A percentile compares a stretch with the other conserved stretches of the same genome.
Evolutionary conservation across 176 grass and related monocot species (phyloP).

Genomic region (Saccharum spontaneum): DNA sequence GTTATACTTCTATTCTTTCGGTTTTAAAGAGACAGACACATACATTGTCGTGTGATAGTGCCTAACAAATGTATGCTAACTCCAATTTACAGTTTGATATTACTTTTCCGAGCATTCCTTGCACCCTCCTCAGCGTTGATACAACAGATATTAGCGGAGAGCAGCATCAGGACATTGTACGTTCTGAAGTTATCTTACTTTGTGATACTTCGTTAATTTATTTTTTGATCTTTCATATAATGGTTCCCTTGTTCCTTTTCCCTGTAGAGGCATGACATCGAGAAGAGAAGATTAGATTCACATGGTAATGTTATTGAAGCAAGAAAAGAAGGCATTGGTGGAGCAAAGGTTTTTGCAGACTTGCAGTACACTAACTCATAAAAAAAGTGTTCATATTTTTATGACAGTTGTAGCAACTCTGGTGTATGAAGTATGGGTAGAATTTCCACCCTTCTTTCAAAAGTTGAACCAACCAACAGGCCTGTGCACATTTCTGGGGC

Average conservation of each 20-base stretch:
- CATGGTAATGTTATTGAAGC: slow-evolving; percentile 80
- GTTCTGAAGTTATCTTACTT: slow-evolving; percentile 26
- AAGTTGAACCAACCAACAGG: neutral
- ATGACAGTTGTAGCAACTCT: neutral
- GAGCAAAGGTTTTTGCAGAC: slow-evolving; percentile 64
- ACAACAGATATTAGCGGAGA: slow-evolving; percentile 90
- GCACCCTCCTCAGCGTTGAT: slow-evolving; percentile 95
- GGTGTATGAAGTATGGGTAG: slow-evolving; percentile 16
- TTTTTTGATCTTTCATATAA: slow-evolving; percentile 20
- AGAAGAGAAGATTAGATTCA: slow-evolving; percentile 67
- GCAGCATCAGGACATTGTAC: slow-evolving; percentile 91
- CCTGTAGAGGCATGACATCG: slow-evolving; percentile 82
- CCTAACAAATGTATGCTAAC: slow-evolving; percentile 31
- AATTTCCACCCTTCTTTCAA: neutral
- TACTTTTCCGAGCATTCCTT: slow-evolving; percentile 84
- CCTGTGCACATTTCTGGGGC: neutral
- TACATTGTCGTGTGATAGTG: neutral
- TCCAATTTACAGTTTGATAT: slow-evolving; percentile 86
- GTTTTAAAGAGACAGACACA: neutral
- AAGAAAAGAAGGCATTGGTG: slow-evolving; percentile 80
- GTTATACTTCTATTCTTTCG: slow-evolving; percentile 11
- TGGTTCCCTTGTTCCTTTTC: slow-evolving; percentile 18
- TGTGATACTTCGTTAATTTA: slow-evolving; percentile 20
- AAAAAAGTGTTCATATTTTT: neutral
- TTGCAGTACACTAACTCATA: slow-evolving; percentile 4